These are phyloP conservation scores for Silene noctiflora DNA, from an alignment of 179 eudicot genomes.

Conservation along the genomic window DNA sequence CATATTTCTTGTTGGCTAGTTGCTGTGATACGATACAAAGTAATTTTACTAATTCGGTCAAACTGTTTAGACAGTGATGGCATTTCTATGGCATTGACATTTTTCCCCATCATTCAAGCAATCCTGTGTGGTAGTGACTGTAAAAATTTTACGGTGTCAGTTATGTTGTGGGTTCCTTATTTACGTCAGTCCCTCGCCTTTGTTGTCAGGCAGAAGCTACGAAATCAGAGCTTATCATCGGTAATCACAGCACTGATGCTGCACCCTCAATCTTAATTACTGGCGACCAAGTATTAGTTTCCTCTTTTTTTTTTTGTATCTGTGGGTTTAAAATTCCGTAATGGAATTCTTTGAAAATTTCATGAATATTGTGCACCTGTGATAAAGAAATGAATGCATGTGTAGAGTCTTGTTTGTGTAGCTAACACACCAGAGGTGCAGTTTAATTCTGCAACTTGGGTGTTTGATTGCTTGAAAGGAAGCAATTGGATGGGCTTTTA, in stretches of 20 bases:
- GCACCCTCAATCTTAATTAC: conserved; percentile 43
- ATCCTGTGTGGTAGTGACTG: conserved; percentile 12
- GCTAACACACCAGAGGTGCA: background rate
- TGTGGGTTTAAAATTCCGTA: conserved; percentile 12
- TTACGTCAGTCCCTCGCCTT: conserved; percentile 32
- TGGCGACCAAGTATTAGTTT: conserved; percentile 44
- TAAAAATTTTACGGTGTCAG: conserved; percentile 6
- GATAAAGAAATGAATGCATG: background rate
- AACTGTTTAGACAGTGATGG: background rate
- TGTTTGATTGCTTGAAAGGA: conserved; percentile 6
- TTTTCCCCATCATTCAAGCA: conserved; percentile 12
- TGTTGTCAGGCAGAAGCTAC: conserved; percentile 44
- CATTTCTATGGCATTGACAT: background rate
- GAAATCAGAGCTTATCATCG: conserved; percentile 29
- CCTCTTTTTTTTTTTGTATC: conserved; percentile 15
- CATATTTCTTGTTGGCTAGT: background rate
- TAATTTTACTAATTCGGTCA: background rate
- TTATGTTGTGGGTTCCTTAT: conserved; percentile 21
- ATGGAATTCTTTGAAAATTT: background rate
- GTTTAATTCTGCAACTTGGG: background rate
- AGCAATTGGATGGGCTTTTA: conserved; percentile 4
- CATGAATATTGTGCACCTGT: background rate
- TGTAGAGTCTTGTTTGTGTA: background rate
- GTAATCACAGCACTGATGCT: conserved; percentile 39
- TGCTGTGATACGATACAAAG: background rate